phyloP scores from a whole-genome alignment of 1,139 yeast species.

The Saccharomycopsis hybrid region DNA sequence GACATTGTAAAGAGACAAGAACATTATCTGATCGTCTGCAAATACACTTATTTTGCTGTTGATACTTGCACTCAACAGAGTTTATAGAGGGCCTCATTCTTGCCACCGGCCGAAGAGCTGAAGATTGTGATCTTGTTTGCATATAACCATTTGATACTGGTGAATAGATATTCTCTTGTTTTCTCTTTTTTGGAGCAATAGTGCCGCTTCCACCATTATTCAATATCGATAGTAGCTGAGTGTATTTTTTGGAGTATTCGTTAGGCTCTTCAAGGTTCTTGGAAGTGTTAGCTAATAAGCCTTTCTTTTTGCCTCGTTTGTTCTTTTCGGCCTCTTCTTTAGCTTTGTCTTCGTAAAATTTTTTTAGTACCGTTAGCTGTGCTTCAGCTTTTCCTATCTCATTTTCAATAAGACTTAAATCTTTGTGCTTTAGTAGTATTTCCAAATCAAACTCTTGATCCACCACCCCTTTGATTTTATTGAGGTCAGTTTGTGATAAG shows the following conservation, averaged over 20 bases:
- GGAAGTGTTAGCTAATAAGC: background rate
- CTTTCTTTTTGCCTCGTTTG: background rate
- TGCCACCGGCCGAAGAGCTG: slow-evolving; percentile 38
- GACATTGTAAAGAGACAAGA: slow-evolving; percentile 61
- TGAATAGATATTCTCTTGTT: slow-evolving; percentile 26
- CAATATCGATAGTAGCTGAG: slow-evolving; percentile 22
- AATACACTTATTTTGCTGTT: slow-evolving; percentile 42
- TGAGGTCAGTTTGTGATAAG: slow-evolving; percentile 1
- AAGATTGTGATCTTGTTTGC: slow-evolving; percentile 45
- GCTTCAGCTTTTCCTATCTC: slow-evolving; percentile 63
- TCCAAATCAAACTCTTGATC: slow-evolving; percentile 58
- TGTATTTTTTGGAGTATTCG: slow-evolving; percentile 18
- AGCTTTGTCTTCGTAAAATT: slow-evolving; percentile 43
- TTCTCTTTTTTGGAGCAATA: slow-evolving; percentile 3
- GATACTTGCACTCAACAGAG: slow-evolving; percentile 22
- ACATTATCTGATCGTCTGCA: slow-evolving; percentile 70
- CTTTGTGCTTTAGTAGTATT: slow-evolving; percentile 63
- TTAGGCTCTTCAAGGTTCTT: slow-evolving; percentile 23
- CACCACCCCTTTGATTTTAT: slow-evolving; percentile 25
- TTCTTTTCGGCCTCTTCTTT: slow-evolving; percentile 22
- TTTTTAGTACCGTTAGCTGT: slow-evolving; percentile 47
- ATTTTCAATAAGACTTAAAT: slow-evolving; percentile 48
- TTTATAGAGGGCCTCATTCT: slow-evolving; percentile 27
- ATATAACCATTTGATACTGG: slow-evolving; percentile 19
- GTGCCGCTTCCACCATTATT: background rate